Conservation (phyloP, 345 rosid species). For the Jatropha curcas region DNA sequence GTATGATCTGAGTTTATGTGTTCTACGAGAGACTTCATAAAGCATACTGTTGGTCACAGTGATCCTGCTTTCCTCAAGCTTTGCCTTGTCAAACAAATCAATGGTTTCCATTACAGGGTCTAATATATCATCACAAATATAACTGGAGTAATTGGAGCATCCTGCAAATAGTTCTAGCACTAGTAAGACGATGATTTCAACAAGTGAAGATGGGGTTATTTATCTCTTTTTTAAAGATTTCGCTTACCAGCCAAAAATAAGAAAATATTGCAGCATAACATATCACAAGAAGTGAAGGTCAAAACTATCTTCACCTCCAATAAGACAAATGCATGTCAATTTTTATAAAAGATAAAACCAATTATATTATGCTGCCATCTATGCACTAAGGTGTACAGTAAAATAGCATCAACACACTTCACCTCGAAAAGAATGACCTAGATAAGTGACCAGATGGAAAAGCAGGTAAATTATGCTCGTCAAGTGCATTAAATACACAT, state of each 20-base stretch:
- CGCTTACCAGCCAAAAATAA: neutral
- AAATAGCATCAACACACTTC: too few relatives aligned
- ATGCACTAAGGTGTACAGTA: too few relatives aligned
- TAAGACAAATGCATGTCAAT: neutral
- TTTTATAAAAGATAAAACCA: too few relatives aligned
- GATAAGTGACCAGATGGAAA: too few relatives aligned
- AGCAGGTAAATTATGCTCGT: neutral
- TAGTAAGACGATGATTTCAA: slow-evolving; percentile 7
- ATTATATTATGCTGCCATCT: too few relatives aligned
- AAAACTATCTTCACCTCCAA: too few relatives aligned
- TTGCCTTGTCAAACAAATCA: slow-evolving; percentile 40
- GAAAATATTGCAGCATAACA: neutral
- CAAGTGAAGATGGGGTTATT: neutral
- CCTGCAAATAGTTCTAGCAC: slow-evolving; percentile 29
- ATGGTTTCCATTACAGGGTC: slow-evolving; percentile 48
- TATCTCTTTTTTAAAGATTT: neutral
- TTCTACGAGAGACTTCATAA: slow-evolving; percentile 48
- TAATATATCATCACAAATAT: slow-evolving; percentile 17
- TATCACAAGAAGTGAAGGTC: too few relatives aligned
- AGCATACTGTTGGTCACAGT: slow-evolving; percentile 43
- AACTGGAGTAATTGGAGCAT: slow-evolving; percentile 23
- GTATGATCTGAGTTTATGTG: slow-evolving; percentile 51
- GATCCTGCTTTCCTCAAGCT: slow-evolving; percentile 46
- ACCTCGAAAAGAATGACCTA: too few relatives aligned
- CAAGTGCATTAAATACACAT: neutral